Evolutionary conservation across 2,329 filamentous ascomycete genomes (phyloP).

Genomic region (Albifimbria verrucaria): DNA sequence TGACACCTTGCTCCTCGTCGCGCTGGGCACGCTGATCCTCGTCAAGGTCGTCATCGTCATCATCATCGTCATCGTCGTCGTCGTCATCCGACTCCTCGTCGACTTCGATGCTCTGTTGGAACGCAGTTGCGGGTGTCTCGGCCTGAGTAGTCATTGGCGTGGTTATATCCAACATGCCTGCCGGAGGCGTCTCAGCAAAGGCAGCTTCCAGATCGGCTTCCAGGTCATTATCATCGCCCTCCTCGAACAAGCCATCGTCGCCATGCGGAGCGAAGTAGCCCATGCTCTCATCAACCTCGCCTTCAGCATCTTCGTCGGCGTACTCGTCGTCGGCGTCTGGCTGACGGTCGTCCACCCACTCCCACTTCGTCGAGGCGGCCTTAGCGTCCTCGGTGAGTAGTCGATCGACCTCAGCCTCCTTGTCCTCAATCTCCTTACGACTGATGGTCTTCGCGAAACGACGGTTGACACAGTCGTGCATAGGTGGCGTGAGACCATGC

Average conservation of each 20-base stretch:
- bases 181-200: conserved; percentile 43
- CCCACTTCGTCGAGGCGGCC: conserved; percentile 57
- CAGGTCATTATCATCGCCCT: conserved; percentile 47
- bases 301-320: conserved; percentile 50
- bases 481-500: conserved; percentile 82
- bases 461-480: conserved; percentile 79
- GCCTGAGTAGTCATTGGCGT: conserved; percentile 44
- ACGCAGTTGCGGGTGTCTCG: conserved; percentile 39
- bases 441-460: conserved; percentile 81
- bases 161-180: conserved; percentile 35
- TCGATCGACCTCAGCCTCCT: conserved; percentile 74
- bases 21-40: conserved; percentile 48
- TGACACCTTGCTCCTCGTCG: conserved; percentile 51
- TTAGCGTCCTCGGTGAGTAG: conserved; percentile 67
- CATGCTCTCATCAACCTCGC: conserved; percentile 41
- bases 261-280: conserved; percentile 30
- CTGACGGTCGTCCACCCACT: conserved; percentile 57
- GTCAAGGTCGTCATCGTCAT: conserved; percentile 52
- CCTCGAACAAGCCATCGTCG: conserved; percentile 23
- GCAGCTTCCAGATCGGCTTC: conserved; percentile 55
- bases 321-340: conserved; percentile 39
- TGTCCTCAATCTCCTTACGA: conserved; percentile 79
- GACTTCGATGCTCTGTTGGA: conserved; percentile 42
- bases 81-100: conserved; percentile 37
- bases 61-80: conserved; percentile 50